These are phyloP conservation scores for Symbiodinium pilosum DNA, from an alignment of 73 alveolate species.

Conservation along the genomic window DNA sequence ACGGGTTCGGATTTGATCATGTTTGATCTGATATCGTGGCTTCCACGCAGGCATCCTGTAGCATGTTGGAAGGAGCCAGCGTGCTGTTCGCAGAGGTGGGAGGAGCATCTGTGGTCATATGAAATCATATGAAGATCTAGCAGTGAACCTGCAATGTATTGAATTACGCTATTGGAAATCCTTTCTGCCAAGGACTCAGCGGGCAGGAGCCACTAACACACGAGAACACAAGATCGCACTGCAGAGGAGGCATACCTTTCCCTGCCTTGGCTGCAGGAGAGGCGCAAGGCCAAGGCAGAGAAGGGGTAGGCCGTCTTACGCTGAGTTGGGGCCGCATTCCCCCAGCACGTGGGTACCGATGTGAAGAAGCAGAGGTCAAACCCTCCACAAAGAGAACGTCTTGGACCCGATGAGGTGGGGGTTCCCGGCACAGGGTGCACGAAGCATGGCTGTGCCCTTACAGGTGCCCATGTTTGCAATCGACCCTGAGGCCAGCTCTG, in stretches of 20 bases:
- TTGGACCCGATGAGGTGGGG: not conserved
- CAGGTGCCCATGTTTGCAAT: conserved; percentile 56
- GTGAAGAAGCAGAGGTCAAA: too few relatives aligned
- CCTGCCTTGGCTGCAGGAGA: too few relatives aligned
- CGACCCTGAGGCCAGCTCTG: conserved; percentile 29
- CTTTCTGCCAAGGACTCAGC: not conserved
- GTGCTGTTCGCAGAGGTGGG: conserved; percentile 42
- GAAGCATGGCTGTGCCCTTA: too few relatives aligned
- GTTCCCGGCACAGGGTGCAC: not conserved
- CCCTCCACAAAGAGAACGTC: not conserved
- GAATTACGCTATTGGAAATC: not conserved
- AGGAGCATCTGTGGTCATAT: not conserved
- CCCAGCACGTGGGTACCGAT: too few relatives aligned
- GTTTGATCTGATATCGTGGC: too few relatives aligned
- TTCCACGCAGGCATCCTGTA: not conserved
- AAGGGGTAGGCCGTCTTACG: not conserved
- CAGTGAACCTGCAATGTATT: not conserved
- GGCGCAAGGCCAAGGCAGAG: not conserved
- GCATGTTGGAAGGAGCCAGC: conserved; percentile 14
- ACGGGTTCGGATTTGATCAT: not conserved
- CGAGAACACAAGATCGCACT: too few relatives aligned
- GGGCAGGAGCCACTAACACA: not conserved
- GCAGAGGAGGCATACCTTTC: too few relatives aligned
- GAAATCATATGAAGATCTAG: not conserved
- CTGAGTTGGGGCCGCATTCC: too few relatives aligned